A percentile compares a stretch with the other conserved stretches of the same genome.
Conservation (phyloP, 176 grass and related monocot species). For the Saccharum officinarum region DNA sequence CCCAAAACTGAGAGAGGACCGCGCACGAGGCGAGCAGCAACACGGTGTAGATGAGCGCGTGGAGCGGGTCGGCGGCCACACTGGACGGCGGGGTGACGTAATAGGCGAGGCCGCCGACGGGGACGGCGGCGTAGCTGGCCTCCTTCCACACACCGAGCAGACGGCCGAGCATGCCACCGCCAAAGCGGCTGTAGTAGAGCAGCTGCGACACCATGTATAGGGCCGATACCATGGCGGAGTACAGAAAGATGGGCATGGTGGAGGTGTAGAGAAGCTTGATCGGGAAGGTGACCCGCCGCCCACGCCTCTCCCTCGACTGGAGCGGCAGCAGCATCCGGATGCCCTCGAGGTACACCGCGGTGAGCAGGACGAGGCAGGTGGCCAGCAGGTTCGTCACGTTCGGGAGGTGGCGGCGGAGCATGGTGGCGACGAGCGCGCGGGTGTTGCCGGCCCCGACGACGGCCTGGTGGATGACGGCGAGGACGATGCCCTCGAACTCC, state of each 20-base stretch:
- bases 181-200: background rate
- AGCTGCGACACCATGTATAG: background rate
- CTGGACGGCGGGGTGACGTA: background rate
- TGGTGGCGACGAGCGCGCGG: background rate
- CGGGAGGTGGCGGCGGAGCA: background rate
- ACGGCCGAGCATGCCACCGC: background rate
- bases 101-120: background rate
- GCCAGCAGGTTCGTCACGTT: background rate
- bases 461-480: background rate
- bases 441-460: background rate
- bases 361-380: background rate
- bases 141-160: slow-evolving; percentile 1
- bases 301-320: background rate
- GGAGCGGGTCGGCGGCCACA: background rate
- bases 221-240: background rate
- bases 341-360: background rate
- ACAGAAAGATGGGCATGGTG: background rate
- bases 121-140: background rate
- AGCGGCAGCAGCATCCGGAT: background rate
- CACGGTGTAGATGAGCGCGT: background rate
- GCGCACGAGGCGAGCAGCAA: background rate
- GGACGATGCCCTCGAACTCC: slow-evolving; percentile 1
- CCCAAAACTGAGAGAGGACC: background rate
- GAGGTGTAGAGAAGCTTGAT: slow-evolving; percentile 15
- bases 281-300: background rate